phyloP scores from a whole-genome alignment of 441 rosid species.

The Populus hybrid region DNA sequence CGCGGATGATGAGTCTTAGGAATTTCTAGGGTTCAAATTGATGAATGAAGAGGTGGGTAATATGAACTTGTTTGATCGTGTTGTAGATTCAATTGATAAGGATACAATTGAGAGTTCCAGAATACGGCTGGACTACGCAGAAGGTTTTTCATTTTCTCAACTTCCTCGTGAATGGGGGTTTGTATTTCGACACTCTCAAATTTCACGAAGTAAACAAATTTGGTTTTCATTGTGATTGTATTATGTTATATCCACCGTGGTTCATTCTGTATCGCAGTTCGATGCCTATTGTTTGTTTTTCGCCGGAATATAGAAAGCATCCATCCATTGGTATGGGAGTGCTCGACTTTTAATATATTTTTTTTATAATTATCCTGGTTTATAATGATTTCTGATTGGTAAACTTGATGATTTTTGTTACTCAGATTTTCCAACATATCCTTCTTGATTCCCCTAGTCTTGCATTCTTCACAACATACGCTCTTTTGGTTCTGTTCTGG shows the following conservation, averaged over 20 bases:
- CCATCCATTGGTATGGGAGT: slow-evolving; percentile 48
- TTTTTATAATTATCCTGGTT: background rate
- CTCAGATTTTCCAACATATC: slow-evolving; percentile 67
- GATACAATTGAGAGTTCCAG: slow-evolving; percentile 85
- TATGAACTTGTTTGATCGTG: background rate
- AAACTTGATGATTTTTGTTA: slow-evolving; percentile 7
- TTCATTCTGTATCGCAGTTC: slow-evolving; percentile 37
- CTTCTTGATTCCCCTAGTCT: slow-evolving; percentile 88
- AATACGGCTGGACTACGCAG: slow-evolving; percentile 94
- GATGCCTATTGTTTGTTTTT: slow-evolving; percentile 59
- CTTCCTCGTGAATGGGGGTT: slow-evolving; percentile 85
- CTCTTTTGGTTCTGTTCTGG: slow-evolving; percentile 89
- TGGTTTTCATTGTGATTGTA: background rate
- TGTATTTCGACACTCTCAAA: slow-evolving; percentile 10
- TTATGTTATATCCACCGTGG: background rate
- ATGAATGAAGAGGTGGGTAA: background rate
- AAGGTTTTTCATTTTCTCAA: slow-evolving; percentile 91
- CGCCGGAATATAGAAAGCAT: slow-evolving; percentile 58
- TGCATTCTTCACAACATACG: slow-evolving; percentile 86
- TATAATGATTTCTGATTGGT: background rate
- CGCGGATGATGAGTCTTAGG: background rate
- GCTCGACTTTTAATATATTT: background rate
- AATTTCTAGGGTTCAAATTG: slow-evolving; percentile 12
- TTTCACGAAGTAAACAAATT: background rate
- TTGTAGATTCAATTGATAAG: slow-evolving; percentile 74